Base-by-base conservation (phyloP, 2,329 filamentous ascomycete species). In the Aspergillus fumigatus region DNA sequence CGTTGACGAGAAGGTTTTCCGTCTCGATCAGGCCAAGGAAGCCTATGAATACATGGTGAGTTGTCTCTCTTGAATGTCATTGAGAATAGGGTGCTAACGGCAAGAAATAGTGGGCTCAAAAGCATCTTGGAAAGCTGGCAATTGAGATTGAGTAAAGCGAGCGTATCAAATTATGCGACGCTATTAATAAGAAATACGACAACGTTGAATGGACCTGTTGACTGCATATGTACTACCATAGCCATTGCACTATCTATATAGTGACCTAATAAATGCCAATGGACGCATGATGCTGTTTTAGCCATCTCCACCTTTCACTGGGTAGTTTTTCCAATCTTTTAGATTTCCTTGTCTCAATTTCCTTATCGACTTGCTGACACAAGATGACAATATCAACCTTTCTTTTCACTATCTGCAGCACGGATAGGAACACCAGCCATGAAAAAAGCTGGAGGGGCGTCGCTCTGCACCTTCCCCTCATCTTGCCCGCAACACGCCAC, bases 1-100 rank as follows among this genome's bases (percentile, higher is more conserved):
- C 21, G 76, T 86, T 19, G 84, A 86, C 63, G 72, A 81, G 64
- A 83, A 81, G 71, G 75, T 81, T 11, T 86, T 84, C 65, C 73
- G 71, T 38, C 70, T 86, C 5, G 76, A 79, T 23, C 66, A 84
- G 62, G 67, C 77, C 4, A 80, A 78, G 65, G 80, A 80, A 53
- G 82, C 82, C 0, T 84, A 82, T 65, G 70, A 82, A 54, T 80
- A 84, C 58, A 79, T 83, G 76, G 70, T 72, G 55, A 68, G 69
- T 62, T 4, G 69, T 73, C 47, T 41, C 48, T 14, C 3, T 14
- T 11, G 8, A 35, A 19, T 1, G 3, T 17, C 5, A 35, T 45
- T 10, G 47, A 17, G 14, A 4, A 14, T 5, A 7, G 2, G 10
- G 21, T 60, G 45, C 67, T 73, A 57, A 72, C 57, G 19, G 1